These are phyloP conservation scores for Rhytidiadelphus loreus DNA, from an alignment of 225 moss, liverwort and hornwort species.

Conservation along the genomic window DNA sequence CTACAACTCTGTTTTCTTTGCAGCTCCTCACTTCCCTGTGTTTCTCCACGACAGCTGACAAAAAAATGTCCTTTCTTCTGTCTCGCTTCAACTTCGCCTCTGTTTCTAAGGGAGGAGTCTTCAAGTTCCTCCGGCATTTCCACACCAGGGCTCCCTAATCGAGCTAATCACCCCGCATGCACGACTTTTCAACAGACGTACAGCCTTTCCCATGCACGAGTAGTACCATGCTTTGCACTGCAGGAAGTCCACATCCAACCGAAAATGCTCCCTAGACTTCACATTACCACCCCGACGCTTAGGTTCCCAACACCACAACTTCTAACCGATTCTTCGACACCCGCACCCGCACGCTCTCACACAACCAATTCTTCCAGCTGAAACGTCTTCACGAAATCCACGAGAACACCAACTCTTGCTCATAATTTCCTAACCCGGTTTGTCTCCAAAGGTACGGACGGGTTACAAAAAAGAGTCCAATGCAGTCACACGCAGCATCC, in stretches of 20 bases:
- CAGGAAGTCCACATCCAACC: not conserved
- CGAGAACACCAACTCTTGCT: not conserved
- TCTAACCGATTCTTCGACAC: not conserved
- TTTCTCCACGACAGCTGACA: not conserved
- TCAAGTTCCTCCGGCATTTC: conserved; percentile 17
- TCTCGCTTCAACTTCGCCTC: not conserved
- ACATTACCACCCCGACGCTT: conserved; percentile 1
- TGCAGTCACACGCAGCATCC: not conserved
- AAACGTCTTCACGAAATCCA: conserved; percentile 2
- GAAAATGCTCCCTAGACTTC: not conserved
- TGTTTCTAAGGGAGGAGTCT: not conserved
- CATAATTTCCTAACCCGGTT: not conserved
- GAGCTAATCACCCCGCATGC: conserved; percentile 6
- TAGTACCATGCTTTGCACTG: not conserved
- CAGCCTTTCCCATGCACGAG: not conserved
- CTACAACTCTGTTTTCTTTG: not conserved
- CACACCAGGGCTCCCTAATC: conserved; percentile 7
- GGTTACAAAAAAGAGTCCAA: not conserved
- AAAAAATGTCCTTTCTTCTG: not conserved
- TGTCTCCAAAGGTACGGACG: not conserved
- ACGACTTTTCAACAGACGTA: not conserved
- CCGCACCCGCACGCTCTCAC: not conserved
- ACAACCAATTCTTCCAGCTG: conserved; percentile 3
- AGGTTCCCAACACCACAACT: not conserved
- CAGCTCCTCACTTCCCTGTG: not conserved